phyloP scores from a whole-genome alignment of 1,139 yeast genomes.

The Geotrichum europaeum region DNA sequence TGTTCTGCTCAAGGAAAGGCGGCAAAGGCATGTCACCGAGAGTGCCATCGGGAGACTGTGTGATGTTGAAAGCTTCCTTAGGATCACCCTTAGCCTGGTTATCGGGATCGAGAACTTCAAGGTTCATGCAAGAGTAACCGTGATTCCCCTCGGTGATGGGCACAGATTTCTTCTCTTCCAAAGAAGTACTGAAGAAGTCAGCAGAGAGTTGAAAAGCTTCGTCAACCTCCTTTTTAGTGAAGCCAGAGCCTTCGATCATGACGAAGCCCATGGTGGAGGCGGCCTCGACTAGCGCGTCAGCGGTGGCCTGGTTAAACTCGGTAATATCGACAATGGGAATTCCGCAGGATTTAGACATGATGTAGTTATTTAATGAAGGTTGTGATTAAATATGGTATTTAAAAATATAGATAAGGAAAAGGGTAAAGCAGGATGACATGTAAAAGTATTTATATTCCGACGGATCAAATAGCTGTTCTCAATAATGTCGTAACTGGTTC shows the following conservation, averaged over 20 bases:
- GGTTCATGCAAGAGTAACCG: slow-evolving; percentile 58
- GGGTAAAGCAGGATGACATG: background rate
- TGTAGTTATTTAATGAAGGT: background rate
- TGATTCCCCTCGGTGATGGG: slow-evolving; percentile 49
- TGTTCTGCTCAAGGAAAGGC: slow-evolving; percentile 28
- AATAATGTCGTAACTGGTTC: background rate
- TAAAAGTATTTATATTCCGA: background rate
- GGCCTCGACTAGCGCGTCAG: slow-evolving; percentile 52
- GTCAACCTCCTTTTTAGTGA: slow-evolving; percentile 53
- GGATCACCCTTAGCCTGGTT: slow-evolving; percentile 51
- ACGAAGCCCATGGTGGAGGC: slow-evolving; percentile 66
- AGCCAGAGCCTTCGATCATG: slow-evolving; percentile 66
- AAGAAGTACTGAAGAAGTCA: slow-evolving; percentile 50
- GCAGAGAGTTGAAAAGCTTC: slow-evolving; percentile 49
- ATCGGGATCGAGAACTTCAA: slow-evolving; percentile 46
- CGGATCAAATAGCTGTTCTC: background rate
- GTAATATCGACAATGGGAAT: slow-evolving; percentile 45
- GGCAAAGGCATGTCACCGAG: slow-evolving; percentile 40
- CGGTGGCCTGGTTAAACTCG: slow-evolving; percentile 41
- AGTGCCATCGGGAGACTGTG: slow-evolving; percentile 29
- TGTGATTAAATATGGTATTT: background rate
- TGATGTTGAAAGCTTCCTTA: slow-evolving; percentile 46
- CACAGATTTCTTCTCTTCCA: slow-evolving; percentile 43
- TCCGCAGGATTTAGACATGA: slow-evolving; percentile 1
- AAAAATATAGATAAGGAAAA: background rate